phyloP scores from a whole-genome alignment of 371 early-diverging fungal genomes.

The Mortierella sp. region DNA sequence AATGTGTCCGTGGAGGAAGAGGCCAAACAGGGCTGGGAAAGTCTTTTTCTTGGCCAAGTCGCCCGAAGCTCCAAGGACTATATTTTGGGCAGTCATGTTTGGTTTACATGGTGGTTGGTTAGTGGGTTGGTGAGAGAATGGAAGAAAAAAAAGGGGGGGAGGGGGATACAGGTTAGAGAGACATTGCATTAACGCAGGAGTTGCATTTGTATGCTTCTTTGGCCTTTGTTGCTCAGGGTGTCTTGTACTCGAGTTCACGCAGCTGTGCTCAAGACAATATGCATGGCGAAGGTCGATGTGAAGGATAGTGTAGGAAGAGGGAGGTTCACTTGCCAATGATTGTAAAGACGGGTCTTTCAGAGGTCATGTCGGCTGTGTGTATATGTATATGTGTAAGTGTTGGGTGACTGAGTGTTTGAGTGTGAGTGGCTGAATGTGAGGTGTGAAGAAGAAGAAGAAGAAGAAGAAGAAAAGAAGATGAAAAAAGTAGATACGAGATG shows the following conservation, averaged over 20 bases:
- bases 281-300: background rate
- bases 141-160: background rate
- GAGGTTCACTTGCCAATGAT: constrained; percentile 63
- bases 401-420: background rate
- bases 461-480: constrained; percentile 7
- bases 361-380: constrained; percentile 58
- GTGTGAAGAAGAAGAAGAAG: background rate
- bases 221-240: background rate
- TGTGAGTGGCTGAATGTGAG: background rate
- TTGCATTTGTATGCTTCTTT: background rate
- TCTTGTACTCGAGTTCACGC: background rate
- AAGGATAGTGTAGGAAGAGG: no score
- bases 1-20: constrained; percentile 83
- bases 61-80: constrained; percentile 91
- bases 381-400: background rate
- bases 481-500: constrained; percentile 5
- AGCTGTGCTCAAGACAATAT: background rate
- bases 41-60: constrained; percentile 98
- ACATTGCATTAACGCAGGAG: background rate
- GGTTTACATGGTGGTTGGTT: background rate
- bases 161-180: background rate
- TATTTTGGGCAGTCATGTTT: constrained; percentile 4
- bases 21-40: constrained; percentile 94
- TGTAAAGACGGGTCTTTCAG: constrained; percentile 62
- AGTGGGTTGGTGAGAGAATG: background rate